A percentile compares a stretch with the other conserved stretches of the same genome.
phyloP scores from a whole-genome alignment of 2,329 filamentous ascomycete species.

The Pestalotiopsis sp. region DNA sequence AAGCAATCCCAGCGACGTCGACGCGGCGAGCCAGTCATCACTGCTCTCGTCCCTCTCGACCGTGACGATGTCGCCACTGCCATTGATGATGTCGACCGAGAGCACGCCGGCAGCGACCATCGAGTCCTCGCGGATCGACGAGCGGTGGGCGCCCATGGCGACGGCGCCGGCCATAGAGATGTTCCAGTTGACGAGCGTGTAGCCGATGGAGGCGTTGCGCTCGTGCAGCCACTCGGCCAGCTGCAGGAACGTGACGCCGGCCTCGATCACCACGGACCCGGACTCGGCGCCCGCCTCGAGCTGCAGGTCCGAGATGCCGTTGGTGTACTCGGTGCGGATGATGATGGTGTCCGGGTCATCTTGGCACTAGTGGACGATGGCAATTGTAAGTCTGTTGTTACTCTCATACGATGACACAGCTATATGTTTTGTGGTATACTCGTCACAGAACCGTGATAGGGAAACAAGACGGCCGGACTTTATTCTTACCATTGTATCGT shows the following conservation, averaged over 20 bases:
- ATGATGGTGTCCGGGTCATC: slow-evolving; percentile 48
- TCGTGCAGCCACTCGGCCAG: slow-evolving; percentile 51
- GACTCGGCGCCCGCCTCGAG: slow-evolving; percentile 36
- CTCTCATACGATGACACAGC: neutral
- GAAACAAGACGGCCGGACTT: neutral
- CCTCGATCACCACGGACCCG: slow-evolving; percentile 50
- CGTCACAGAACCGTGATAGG: neutral
- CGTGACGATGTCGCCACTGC: slow-evolving; percentile 42
- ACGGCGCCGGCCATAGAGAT: slow-evolving; percentile 52
- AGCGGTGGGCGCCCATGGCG: slow-evolving; percentile 54
- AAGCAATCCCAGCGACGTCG: slow-evolving; percentile 49
- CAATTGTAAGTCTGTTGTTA: neutral
- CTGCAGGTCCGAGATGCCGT: slow-evolving; percentile 44
- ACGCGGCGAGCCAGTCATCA: slow-evolving; percentile 53
- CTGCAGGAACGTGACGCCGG: slow-evolving; percentile 53
- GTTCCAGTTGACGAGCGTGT: slow-evolving; percentile 56
- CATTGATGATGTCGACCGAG: slow-evolving; percentile 51
- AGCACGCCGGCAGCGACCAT: slow-evolving; percentile 52
- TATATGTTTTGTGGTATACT: neutral
- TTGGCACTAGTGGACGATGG: slow-evolving; percentile 35
- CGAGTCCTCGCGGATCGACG: slow-evolving; percentile 47
- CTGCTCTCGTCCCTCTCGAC: slow-evolving; percentile 42
- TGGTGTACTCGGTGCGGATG: slow-evolving; percentile 46
- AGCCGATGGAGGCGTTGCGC: slow-evolving; percentile 47
- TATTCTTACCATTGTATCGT: slow-evolving; percentile 44